Base-by-base conservation (phyloP, 1,284 basidiomycete genomes). In the Pseudozyma sp. region DNA sequence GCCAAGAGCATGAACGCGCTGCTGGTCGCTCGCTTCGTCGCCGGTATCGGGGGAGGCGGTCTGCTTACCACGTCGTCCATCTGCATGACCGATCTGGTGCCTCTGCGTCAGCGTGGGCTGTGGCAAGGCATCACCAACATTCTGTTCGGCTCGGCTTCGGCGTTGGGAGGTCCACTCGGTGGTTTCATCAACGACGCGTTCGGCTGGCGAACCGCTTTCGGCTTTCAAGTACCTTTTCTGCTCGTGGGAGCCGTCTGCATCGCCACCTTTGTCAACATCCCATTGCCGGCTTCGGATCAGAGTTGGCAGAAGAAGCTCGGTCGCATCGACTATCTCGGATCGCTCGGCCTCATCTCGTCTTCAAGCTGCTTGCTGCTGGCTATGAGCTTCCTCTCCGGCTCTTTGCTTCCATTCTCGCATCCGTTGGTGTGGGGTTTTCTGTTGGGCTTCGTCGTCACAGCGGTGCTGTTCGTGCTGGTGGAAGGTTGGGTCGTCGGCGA, bases 401-500 rank as follows among this genome's bases (percentile, higher is more conserved):
- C 76, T 44, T 55, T 75, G 57, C 54, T 73, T 29, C 75, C 69
- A 2, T 80, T 81, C 55, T 54, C 47, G 17, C 70, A 81, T 54
- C 61, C 61, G 5, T 24, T 78, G 13, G 81, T 83, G 24, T 53
- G 78, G 57, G 68, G 70, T 7, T 66, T 71, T 45, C 56, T 83
- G 14, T 47, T 77, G 14, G 79, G 51, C 13, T 77, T 75, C 44
- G 7, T 87, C 5, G 65, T 91, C 8, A 86, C 92, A 30, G 61
- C 91, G 24, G 88, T 83, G 17, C 79, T 86, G 33, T 82, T 88
- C 30, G 82, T 87, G 43, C 78, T 87, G 42, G 79, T 88, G 45
- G 87, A 88, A 75, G 84, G 82, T 42, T 84, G 84, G 70, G 84
- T 87, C 35, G 83, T 86, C 4, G 60, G 74, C 35, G 84, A 85